These are phyloP conservation scores for Penicillium sp. DNA, from an alignment of 2,329 filamentous ascomycete species.

Conservation along the genomic window DNA sequence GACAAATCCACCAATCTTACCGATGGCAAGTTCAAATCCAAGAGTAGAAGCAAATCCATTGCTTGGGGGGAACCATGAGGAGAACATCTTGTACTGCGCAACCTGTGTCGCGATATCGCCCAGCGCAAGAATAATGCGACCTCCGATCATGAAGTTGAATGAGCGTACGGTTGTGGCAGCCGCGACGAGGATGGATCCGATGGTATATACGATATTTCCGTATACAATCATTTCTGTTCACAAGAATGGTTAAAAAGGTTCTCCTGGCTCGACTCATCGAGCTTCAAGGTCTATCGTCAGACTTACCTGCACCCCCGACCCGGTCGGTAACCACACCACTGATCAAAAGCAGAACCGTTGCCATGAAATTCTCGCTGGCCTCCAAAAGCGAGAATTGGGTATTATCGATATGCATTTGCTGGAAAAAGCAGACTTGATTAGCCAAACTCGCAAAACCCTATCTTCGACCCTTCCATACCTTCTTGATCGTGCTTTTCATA, in stretches of 20 bases:
- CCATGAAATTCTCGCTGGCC: conserved; percentile 65
- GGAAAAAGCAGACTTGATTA: neutral
- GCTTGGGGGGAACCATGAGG: conserved; percentile 64
- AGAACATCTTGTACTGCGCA: conserved; percentile 67
- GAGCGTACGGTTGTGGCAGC: conserved; percentile 58
- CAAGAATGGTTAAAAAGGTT: neutral
- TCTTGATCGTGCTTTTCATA: conserved; percentile 64
- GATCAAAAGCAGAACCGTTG: conserved; percentile 56
- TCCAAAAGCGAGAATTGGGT: conserved; percentile 61
- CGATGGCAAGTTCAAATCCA: conserved; percentile 61
- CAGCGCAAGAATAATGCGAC: conserved; percentile 57
- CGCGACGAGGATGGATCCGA: conserved; percentile 62
- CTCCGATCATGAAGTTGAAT: conserved; percentile 63
- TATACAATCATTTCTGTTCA: conserved; percentile 55
- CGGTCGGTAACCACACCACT: conserved; percentile 61
- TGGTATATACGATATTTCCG: conserved; percentile 62
- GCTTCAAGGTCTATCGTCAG: neutral
- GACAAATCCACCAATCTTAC: conserved; percentile 63
- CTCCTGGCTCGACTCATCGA: too few species aligned
- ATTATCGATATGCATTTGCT: conserved; percentile 61
- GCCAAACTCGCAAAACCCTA: neutral
- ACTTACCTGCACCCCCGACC: conserved; percentile 57
- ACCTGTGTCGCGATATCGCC: conserved; percentile 67
- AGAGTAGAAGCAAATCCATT: conserved; percentile 65
- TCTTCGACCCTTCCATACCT: conserved; percentile 33